phyloP scores from a whole-genome alignment of 805 yeast species.

The Sporopachydermia quercuum region DNA sequence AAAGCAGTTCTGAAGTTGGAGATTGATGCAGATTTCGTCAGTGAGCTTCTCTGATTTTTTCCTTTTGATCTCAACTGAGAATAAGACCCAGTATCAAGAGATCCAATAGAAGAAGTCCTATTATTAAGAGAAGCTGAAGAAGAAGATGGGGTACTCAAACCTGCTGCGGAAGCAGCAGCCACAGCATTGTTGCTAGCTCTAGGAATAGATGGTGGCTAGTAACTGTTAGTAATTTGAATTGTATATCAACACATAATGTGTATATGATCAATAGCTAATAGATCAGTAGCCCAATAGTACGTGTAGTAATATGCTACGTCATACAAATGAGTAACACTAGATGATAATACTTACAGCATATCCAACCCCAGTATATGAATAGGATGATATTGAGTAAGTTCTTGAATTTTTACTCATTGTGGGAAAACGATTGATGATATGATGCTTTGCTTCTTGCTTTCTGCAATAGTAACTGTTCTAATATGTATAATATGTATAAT shows the following conservation, averaged over 20 bases:
- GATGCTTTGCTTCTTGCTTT: too few species aligned
- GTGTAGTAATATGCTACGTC: too few species aligned
- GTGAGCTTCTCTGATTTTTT: too few species aligned
- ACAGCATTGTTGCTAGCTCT: neutral
- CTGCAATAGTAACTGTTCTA: too few species aligned
- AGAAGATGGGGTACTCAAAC: neutral
- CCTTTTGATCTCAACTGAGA: too few species aligned
- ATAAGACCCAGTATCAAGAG: neutral
- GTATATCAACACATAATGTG: too few species aligned
- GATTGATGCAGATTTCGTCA: too few species aligned
- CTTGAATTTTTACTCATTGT: slow-evolving; percentile 9
- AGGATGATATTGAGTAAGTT: slow-evolving; percentile 14
- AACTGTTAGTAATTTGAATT: too few species aligned
- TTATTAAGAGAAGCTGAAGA: neutral
- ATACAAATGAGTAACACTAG: too few species aligned
- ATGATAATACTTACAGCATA: slow-evolving; percentile 1
- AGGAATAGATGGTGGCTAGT: neutral
- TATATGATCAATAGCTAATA: neutral
- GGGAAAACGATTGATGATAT: too few species aligned
- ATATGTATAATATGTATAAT: too few species aligned
- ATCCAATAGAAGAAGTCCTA: neutral
- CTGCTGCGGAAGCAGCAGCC: neutral
- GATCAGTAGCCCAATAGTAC: neutral
- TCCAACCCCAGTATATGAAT: slow-evolving; percentile 16
- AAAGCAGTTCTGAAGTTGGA: too few species aligned